A percentile compares a stretch with the other conserved stretches of the same genome.
Conservation (phyloP, 108 stramenopile genomes). For the Aurantiochytrium sp. region DNA sequence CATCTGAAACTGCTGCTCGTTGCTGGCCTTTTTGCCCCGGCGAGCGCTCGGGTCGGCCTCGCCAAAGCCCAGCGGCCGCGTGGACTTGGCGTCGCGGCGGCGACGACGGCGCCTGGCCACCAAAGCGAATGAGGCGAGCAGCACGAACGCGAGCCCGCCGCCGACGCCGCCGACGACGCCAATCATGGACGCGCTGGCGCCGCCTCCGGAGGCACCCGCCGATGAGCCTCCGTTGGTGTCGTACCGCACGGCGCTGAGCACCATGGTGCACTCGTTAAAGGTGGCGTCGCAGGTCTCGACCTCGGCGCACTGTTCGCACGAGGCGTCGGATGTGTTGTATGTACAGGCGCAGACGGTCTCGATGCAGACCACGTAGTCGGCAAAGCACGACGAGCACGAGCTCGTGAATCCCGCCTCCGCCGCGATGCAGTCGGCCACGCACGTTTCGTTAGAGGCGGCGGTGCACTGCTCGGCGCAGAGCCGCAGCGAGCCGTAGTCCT, state of each 20-base stretch:
- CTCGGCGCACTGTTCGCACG: not conserved
- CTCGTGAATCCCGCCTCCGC: not conserved
- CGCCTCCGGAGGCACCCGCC: not conserved
- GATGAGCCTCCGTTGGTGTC: no score
- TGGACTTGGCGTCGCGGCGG: not conserved
- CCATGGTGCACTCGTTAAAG: not conserved
- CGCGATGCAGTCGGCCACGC: slow-evolving; percentile 45
- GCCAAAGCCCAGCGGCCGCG: not conserved
- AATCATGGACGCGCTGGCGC: not conserved
- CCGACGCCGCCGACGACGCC: not conserved
- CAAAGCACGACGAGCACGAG: not conserved
- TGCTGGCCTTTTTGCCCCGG: no score
- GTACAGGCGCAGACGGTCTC: not conserved
- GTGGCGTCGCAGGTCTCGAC: not conserved
- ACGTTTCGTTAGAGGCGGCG: not conserved
- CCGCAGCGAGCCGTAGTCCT: slow-evolving; percentile 37
- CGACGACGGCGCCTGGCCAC: not conserved
- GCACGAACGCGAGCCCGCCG: not conserved
- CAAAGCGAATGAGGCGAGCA: not conserved
- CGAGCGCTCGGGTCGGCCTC: not conserved
- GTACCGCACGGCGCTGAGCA: not conserved
- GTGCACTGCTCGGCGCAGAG: not conserved
- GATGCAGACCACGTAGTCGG: not conserved
- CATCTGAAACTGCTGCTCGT: no score
- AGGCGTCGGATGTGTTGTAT: not conserved